A percentile compares a stretch with the other conserved stretches of the same genome.
These are phyloP conservation scores for Cladosporium velox DNA, from an alignment of 2,329 filamentous ascomycete genomes.

Conservation along the genomic window DNA sequence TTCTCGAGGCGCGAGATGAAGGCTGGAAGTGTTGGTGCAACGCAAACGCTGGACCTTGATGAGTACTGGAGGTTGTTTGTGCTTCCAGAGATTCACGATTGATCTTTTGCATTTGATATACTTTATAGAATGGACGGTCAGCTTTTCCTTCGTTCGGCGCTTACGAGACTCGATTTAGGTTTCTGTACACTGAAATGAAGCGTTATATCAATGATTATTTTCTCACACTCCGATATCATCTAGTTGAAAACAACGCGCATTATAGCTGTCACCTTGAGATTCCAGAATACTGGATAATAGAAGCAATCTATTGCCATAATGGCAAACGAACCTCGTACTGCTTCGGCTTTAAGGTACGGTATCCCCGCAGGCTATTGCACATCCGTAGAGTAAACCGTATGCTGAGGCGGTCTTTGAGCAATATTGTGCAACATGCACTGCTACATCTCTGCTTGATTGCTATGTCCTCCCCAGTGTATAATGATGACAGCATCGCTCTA, in stretches of 20 bases:
- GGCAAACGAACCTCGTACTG: neutral
- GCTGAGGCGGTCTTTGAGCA: neutral
- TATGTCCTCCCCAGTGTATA: neutral
- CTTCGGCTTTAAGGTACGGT: neutral
- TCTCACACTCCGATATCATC: neutral
- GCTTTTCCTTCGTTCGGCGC: neutral
- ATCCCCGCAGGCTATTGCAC: neutral
- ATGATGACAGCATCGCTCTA: neutral
- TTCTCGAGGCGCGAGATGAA: constrained; percentile 1
- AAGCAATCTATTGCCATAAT: neutral
- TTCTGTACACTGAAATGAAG: neutral
- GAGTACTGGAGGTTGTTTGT: constrained; percentile 7
- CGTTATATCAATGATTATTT: neutral
- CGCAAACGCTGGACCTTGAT: neutral
- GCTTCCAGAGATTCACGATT: constrained; percentile 4
- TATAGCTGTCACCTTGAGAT: neutral
- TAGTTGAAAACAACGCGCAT: neutral
- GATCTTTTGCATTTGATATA: neutral
- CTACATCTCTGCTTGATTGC: neutral
- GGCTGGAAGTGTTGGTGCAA: neutral
- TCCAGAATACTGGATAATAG: neutral
- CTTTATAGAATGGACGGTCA: neutral
- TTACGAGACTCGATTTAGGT: neutral
- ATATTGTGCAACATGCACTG: neutral
- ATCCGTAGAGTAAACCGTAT: neutral